Evolutionary conservation across 2,329 filamentous ascomycete genomes (phyloP).

Genomic region (Pestalotiopsis sp.): DNA sequence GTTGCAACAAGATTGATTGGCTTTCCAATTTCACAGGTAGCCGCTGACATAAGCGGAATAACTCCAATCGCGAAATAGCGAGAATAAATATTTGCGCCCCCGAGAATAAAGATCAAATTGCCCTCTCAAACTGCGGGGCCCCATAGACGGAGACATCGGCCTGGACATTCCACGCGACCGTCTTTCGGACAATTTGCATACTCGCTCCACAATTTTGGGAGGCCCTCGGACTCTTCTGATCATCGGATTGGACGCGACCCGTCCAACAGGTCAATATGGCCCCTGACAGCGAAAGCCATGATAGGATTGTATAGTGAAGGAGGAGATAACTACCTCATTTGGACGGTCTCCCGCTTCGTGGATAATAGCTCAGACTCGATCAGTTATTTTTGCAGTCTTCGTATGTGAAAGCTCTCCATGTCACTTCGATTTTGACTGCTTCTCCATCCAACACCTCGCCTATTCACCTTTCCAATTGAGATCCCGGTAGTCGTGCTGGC

Average conservation of each 20-base stretch:
- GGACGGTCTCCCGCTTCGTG: no score
- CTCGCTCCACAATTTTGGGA: background rate
- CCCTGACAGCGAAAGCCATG: background rate
- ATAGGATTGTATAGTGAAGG: no score
- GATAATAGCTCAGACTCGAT: no score
- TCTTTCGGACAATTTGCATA: background rate
- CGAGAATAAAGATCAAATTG: background rate
- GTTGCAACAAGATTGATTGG: no score
- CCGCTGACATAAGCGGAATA: background rate
- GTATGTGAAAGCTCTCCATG: no score
- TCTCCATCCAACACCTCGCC: no score
- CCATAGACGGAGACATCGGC: background rate
- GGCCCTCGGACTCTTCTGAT: background rate
- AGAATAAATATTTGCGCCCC: background rate
- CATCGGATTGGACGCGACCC: background rate
- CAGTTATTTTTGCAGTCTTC: no score
- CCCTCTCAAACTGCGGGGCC: background rate
- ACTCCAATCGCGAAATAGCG: background rate
- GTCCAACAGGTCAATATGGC: background rate
- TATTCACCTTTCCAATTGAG: background rate
- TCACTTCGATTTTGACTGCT: no score
- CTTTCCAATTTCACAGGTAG: no score
- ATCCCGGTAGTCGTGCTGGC: no score
- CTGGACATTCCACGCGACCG: background rate
- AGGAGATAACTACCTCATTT: no score